Percentiles rank a stretch among this genome's conserved stretches.
Conservation (phyloP, 23 red algal genomes). For the Chondrus crispus region DNA sequence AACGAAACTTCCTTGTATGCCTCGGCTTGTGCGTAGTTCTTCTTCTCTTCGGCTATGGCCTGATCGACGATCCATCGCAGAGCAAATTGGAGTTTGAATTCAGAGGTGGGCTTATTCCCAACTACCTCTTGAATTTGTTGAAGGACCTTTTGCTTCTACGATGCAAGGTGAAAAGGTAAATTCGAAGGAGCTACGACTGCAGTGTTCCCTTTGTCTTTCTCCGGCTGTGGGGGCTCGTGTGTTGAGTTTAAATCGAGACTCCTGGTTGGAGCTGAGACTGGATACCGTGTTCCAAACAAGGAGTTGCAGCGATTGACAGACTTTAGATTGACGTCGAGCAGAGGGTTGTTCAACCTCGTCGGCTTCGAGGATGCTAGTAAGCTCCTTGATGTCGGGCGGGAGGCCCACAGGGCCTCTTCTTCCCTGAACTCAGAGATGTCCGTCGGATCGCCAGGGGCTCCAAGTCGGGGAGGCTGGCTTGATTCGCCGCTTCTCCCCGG, state of each 20-base stretch:
- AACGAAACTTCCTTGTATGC: not conserved
- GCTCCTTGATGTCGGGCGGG: not conserved
- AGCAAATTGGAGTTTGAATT: not conserved
- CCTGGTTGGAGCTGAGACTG: not conserved
- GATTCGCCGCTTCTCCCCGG: not conserved
- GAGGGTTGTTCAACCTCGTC: not conserved
- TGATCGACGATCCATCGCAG: slow-evolving; percentile 1
- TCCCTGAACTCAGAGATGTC: not conserved
- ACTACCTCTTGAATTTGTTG: not conserved
- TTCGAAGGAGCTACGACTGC: not conserved
- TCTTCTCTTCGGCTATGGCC: slow-evolving; percentile 24
- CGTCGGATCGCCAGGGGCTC: not conserved
- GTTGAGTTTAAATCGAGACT: not conserved
- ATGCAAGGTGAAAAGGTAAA: not conserved
- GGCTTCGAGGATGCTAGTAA: not conserved
- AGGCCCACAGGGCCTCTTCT: not conserved
- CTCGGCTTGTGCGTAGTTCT: not conserved
- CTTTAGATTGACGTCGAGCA: not conserved
- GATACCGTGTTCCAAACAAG: not conserved
- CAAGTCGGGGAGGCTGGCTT: not conserved
- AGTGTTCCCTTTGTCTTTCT: slow-evolving; percentile 19
- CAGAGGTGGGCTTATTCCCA: not conserved
- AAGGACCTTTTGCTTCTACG: slow-evolving; percentile 9
- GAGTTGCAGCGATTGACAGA: not conserved
- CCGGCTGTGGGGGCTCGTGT: not conserved